Evolutionary conservation across 768 basidiomycete species (phyloP).

Genomic region (Hypholoma sublateritium): DNA sequence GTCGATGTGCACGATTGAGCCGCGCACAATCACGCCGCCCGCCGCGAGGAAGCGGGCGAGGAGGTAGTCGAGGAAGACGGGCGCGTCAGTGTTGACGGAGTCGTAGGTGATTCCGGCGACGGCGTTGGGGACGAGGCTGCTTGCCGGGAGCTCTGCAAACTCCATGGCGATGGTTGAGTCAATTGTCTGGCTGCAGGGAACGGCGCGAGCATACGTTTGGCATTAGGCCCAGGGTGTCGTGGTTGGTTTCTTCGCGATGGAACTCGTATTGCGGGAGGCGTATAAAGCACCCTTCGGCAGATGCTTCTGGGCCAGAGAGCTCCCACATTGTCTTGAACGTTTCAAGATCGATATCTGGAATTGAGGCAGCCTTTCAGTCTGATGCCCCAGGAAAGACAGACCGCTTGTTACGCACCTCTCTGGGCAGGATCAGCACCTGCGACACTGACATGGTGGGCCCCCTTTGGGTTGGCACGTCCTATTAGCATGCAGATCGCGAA

Average conservation of each 20-base stretch:
- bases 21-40: conserved; percentile 56
- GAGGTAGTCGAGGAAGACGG: conserved; percentile 60
- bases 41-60: conserved; percentile 50
- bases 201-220: conserved; percentile 11
- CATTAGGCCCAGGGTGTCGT: conserved; percentile 18
- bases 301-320: conserved; percentile 49
- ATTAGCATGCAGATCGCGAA: neutral
- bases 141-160: conserved; percentile 27
- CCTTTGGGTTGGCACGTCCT: conserved; percentile 34
- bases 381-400: neutral
- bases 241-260: conserved; percentile 15
- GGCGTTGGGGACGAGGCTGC: conserved; percentile 22
- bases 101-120: conserved; percentile 51
- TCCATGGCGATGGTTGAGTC: conserved; percentile 4
- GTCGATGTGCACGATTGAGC: conserved; percentile 58
- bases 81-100: conserved; percentile 61
- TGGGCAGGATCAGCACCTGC: conserved; percentile 46
- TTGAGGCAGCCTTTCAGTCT: neutral
- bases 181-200: neutral
- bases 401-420: conserved; percentile 34
- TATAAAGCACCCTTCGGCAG: conserved; percentile 52
- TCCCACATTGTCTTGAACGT: conserved; percentile 67
- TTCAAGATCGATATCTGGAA: conserved; percentile 52
- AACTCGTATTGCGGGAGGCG: conserved; percentile 55
- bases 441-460: conserved; percentile 65